Conservation (phyloP, 1,284 basidiomycete genomes). For the Pseudozyma tsukubaensis region DNA sequence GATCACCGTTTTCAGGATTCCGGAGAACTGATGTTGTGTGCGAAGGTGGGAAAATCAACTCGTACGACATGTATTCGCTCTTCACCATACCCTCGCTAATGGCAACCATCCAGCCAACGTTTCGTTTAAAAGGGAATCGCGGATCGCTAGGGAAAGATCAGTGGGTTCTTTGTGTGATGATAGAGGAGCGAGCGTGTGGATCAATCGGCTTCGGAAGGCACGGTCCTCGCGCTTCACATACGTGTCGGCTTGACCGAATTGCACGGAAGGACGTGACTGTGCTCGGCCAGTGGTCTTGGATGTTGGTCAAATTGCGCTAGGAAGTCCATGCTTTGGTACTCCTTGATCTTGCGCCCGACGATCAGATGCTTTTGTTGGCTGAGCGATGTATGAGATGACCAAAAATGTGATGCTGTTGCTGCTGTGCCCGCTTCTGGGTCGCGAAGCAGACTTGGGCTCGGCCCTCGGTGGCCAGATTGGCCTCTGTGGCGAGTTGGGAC, state of each 20-base stretch:
- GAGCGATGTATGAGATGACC: background rate
- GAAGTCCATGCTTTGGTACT: background rate
- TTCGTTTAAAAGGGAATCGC: too few species aligned
- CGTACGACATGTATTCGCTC: background rate
- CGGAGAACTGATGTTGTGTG: conserved; percentile 33
- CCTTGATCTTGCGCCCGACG: background rate
- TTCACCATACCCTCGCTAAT: background rate
- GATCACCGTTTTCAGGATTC: conserved; percentile 63
- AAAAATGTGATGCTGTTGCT: too few species aligned
- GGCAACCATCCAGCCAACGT: too few species aligned
- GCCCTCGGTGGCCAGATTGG: too few species aligned
- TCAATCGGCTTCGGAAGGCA: background rate
- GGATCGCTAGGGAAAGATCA: too few species aligned
- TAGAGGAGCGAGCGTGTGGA: background rate
- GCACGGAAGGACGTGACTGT: background rate
- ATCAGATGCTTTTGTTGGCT: background rate
- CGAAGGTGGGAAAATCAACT: background rate
- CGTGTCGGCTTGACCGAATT: background rate
- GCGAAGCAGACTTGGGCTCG: too few species aligned
- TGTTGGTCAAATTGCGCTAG: background rate
- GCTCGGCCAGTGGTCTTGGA: background rate
- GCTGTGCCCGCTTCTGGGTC: too few species aligned
- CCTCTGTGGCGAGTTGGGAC: too few species aligned
- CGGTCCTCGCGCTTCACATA: background rate
- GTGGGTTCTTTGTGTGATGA: too few species aligned